Conservation (phyloP, 1,284 basidiomycete genomes). For the Ceratobasidium theobromae region DNA sequence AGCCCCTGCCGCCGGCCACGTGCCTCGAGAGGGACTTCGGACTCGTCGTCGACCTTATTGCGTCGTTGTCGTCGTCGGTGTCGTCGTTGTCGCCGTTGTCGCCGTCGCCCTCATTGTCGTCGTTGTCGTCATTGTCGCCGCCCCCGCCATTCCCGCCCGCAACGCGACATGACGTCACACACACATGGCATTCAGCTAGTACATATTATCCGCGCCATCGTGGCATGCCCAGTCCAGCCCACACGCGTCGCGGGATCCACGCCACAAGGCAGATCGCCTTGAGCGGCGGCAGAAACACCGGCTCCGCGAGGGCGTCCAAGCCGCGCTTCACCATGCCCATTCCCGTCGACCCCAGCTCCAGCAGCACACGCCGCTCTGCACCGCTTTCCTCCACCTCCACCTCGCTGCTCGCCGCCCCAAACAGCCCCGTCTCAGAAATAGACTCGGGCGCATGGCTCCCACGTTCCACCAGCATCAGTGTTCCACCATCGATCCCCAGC, state of each 20-base stretch:
- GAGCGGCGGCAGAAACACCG: conserved; percentile 8
- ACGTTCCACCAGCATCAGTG: conserved; percentile 24
- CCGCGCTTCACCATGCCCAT: background rate
- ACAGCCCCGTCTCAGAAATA: conserved; percentile 27
- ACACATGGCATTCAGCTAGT: background rate
- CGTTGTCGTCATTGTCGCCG: too few relatives aligned
- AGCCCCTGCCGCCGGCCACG: too few relatives aligned
- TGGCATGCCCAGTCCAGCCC: conserved; percentile 18
- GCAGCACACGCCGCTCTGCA: background rate
- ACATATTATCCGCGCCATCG: conserved; percentile 6
- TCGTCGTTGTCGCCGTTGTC: too few relatives aligned
- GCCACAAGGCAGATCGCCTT: conserved; percentile 6
- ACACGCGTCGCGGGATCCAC: conserved; percentile 9
- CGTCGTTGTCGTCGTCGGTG: too few relatives aligned
- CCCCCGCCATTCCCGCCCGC: conserved; percentile 37
- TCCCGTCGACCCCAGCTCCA: background rate
- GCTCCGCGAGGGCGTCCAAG: background rate
- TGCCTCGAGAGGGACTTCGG: too few relatives aligned
- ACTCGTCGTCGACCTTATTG: too few relatives aligned
- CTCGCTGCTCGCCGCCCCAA: conserved; percentile 15
- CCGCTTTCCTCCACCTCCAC: background rate
- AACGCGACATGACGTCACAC: conserved; percentile 31
- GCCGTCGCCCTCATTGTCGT: too few relatives aligned
- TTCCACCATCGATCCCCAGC: conserved; percentile 24
- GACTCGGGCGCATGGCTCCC: conserved; percentile 22